Conservation (phyloP, 768 basidiomycete genomes). For the Amanita brunnescens region DNA sequence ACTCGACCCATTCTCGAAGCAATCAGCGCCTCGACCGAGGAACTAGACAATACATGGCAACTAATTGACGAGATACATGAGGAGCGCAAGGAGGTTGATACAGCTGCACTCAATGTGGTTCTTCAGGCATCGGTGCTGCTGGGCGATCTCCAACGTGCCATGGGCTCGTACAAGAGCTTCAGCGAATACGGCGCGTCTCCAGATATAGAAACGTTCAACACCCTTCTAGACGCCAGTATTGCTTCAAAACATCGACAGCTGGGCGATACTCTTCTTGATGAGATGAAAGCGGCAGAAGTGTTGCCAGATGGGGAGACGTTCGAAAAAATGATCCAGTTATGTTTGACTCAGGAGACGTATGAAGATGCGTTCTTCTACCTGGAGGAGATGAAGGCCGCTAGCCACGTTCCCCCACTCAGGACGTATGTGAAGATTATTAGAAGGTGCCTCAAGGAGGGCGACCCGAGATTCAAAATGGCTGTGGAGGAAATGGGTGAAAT, state of each 20-base stretch:
- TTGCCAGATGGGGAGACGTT: constrained; percentile 54
- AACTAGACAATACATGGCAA: constrained; percentile 57
- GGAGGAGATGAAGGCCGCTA: constrained; percentile 74
- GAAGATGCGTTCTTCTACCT: constrained; percentile 87
- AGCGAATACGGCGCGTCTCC: constrained; percentile 47
- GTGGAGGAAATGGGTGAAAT: constrained; percentile 62
- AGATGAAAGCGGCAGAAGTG: constrained; percentile 52
- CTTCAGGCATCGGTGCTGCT: constrained; percentile 52
- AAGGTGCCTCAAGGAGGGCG: constrained; percentile 46
- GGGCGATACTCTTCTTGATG: constrained; percentile 56
- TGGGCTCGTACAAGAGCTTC: constrained; percentile 67
- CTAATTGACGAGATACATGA: constrained; percentile 52
- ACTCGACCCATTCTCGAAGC: constrained; percentile 42
- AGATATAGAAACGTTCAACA: constrained; percentile 58
- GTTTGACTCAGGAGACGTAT: constrained; percentile 62
- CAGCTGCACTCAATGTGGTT: constrained; percentile 56
- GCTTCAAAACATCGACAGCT: constrained; percentile 50
- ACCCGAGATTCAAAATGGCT: constrained; percentile 56
- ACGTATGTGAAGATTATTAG: constrained; percentile 55
- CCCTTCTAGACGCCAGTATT: constrained; percentile 60
- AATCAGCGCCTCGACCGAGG: constrained; percentile 38
- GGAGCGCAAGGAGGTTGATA: constrained; percentile 43
- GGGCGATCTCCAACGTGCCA: constrained; percentile 65
- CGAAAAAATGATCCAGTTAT: constrained; percentile 58
- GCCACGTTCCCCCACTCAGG: constrained; percentile 39